phyloP scores from a whole-genome alignment of 2,329 filamentous ascomycete species.

The Fusarium albosuccineum region DNA sequence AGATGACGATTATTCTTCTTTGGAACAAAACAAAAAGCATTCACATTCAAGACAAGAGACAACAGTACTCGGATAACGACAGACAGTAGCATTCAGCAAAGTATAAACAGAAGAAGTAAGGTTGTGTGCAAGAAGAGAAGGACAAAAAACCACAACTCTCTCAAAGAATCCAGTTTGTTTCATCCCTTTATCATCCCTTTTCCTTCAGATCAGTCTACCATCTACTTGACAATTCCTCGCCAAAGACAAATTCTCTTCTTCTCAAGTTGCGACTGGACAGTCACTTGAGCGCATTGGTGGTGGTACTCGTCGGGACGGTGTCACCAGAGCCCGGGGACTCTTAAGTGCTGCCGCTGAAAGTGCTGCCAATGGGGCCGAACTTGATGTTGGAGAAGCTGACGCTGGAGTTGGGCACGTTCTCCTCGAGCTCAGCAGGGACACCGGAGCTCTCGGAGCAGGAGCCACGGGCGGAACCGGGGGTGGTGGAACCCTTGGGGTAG shows the following conservation, averaged over 20 bases:
- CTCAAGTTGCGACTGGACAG: neutral
- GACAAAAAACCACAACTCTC: conserved; percentile 23
- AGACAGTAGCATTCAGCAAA: conserved; percentile 32
- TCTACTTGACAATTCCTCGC: neutral
- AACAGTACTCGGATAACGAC: conserved; percentile 28
- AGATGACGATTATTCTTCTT: no score
- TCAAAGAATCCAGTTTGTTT: conserved; percentile 13
- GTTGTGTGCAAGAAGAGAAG: conserved; percentile 31
- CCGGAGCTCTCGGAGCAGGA: conserved; percentile 66
- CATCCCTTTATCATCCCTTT: neutral
- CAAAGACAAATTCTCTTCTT: neutral
- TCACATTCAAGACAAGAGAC: neutral
- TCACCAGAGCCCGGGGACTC: conserved; percentile 32
- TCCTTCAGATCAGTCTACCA: neutral
- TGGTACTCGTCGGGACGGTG: conserved; percentile 55
- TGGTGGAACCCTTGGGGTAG: conserved; percentile 65
- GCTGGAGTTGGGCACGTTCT: conserved; percentile 58
- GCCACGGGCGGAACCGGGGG: conserved; percentile 66
- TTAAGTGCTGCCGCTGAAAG: conserved; percentile 51
- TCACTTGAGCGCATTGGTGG: conserved; percentile 56
- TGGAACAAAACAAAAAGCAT: no score
- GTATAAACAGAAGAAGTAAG: conserved; percentile 30
- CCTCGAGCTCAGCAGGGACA: conserved; percentile 63
- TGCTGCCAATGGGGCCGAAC: conserved; percentile 67
- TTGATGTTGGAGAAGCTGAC: conserved; percentile 72